These are phyloP conservation scores for Cyclocybe aegerita DNA, from an alignment of 768 basidiomycete species.

Conservation along the genomic window DNA sequence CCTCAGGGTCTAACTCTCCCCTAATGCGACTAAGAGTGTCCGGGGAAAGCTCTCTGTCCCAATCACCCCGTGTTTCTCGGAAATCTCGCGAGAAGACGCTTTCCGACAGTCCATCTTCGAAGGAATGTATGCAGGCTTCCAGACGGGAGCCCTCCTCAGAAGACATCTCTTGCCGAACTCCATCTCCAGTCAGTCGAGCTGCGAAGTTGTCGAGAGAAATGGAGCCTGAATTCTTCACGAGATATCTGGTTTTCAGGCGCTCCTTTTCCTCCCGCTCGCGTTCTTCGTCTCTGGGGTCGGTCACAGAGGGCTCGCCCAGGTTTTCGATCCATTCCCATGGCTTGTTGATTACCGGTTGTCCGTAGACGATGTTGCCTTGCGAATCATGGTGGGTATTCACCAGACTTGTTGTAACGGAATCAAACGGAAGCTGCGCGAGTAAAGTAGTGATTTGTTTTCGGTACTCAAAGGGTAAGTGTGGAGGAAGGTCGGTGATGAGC, in stretches of 20 bases:
- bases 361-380: conserved; percentile 47
- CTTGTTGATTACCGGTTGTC: conserved; percentile 61
- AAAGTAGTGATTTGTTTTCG: conserved; percentile 57
- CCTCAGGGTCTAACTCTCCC: conserved; percentile 17
- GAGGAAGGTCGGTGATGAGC: conserved; percentile 48
- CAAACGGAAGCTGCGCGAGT: conserved; percentile 53
- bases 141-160: conserved; percentile 30
- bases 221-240: conserved; percentile 66
- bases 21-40: conserved; percentile 17
- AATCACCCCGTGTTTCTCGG: conserved; percentile 64
- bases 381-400: conserved; percentile 57
- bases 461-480: conserved; percentile 56
- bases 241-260: conserved; percentile 28
- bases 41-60: conserved; percentile 30
- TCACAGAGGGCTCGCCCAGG: conserved; percentile 53
- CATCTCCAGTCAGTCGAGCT: conserved; percentile 65
- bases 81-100: conserved; percentile 73
- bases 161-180: conserved; percentile 30
- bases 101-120: conserved; percentile 68
- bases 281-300: conserved; percentile 44
- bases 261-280: conserved; percentile 40
- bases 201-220: conserved; percentile 73
- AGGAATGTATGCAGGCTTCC: conserved; percentile 50
- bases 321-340: conserved; percentile 91
- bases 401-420: conserved; percentile 54